Conservation (phyloP, 345 rosid species). For the Populus alba region DNA sequence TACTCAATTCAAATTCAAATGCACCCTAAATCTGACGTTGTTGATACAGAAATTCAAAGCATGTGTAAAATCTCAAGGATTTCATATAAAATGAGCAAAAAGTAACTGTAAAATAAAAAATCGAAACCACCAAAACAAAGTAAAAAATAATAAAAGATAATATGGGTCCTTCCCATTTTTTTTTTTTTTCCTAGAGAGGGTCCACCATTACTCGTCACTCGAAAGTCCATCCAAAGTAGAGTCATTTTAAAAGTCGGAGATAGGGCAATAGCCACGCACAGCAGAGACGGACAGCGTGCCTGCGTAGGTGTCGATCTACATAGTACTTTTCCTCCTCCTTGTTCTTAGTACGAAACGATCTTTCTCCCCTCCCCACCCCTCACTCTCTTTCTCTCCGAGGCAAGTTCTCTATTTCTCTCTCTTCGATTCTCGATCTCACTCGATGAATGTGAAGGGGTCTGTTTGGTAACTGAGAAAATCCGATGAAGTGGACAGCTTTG, state of each 20-base stretch:
- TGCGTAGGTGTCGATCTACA: constrained; percentile 9
- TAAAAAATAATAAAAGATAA: not conserved
- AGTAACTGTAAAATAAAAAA: not conserved
- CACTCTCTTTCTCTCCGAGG: not conserved
- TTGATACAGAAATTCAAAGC: not conserved
- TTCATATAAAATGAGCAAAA: not conserved
- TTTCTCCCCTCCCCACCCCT: not conserved
- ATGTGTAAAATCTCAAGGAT: too few relatives aligned
- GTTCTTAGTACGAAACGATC: too few relatives aligned
- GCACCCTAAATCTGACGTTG: not conserved
- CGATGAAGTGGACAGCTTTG: not conserved
- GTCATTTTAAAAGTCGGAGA: not conserved
- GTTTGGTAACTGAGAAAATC: not conserved
- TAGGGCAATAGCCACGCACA: constrained; percentile 10
- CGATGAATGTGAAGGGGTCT: not conserved
- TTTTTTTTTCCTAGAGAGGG: not conserved
- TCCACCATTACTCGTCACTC: not conserved
- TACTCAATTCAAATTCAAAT: too few relatives aligned
- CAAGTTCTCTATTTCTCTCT: constrained; percentile 4
- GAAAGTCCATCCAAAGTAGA: not conserved
- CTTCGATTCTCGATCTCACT: not conserved
- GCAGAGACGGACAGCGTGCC: not conserved
- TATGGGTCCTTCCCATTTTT: not conserved
- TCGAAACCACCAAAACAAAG: not conserved
- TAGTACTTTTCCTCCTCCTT: not conserved